These are phyloP conservation scores for Phyllosticta citrichinensis DNA, from an alignment of 2,329 filamentous ascomycete species.

Conservation along the genomic window DNA sequence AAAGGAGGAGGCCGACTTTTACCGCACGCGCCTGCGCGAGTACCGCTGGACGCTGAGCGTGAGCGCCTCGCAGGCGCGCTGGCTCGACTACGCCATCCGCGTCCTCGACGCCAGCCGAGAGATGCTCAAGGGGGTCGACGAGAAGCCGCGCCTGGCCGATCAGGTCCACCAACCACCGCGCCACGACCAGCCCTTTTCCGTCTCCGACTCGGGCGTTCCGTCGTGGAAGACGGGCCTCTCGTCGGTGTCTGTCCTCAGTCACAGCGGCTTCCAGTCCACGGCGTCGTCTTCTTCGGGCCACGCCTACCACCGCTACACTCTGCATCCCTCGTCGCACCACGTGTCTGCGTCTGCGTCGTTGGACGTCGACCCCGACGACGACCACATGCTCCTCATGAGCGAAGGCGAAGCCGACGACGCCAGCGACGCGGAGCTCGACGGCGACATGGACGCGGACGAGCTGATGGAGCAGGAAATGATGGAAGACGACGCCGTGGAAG, in stretches of 20 bases:
- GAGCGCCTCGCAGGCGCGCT: constrained; percentile 58
- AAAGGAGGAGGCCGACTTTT: constrained; percentile 85
- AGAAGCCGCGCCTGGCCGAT: constrained; percentile 26
- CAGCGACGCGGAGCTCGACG: background rate
- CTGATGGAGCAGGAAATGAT: background rate
- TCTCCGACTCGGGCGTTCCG: constrained; percentile 7
- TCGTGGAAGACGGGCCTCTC: background rate
- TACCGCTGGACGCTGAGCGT: constrained; percentile 92
- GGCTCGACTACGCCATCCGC: constrained; percentile 36
- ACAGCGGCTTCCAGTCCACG: background rate
- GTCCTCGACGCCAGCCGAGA: constrained; percentile 35
- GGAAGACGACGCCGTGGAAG: too few species aligned
- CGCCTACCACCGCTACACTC: background rate
- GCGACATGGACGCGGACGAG: background rate
- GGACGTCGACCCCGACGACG: background rate
- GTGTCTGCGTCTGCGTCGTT: constrained; percentile 3
- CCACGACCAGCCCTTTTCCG: background rate
- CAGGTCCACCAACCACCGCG: constrained; percentile 1
- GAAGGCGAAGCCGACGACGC: background rate
- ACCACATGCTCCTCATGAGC: background rate
- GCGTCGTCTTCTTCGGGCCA: background rate
- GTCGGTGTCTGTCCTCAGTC: background rate
- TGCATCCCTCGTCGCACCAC: background rate
- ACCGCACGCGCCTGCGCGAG: constrained; percentile 72
- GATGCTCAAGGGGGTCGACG: constrained; percentile 35